Evolutionary conservation across 495 filamentous ascomycete genomes (phyloP).

Genomic region (Parmelia sp.): DNA sequence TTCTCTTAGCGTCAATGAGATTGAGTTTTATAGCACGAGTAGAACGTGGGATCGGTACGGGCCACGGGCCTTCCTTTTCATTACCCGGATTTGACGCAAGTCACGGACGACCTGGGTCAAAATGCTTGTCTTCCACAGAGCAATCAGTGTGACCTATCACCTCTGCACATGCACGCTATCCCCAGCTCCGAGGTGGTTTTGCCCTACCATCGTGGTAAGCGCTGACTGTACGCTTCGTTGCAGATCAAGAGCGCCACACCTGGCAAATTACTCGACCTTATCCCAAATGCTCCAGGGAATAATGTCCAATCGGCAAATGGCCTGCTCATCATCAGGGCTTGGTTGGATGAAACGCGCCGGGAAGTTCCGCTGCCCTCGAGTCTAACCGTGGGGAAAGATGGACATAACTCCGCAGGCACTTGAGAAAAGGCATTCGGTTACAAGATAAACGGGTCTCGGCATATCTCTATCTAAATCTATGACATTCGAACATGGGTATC

Average conservation of each 20-base stretch:
- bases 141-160: neutral
- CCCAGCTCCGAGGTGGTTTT: neutral
- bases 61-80: neutral
- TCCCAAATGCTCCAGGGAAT: neutral
- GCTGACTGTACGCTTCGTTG: neutral
- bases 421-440: too few species aligned
- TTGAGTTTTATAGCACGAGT: neutral
- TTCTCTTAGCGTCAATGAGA: neutral
- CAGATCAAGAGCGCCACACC: neutral
- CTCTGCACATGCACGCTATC: neutral
- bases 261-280: neutral
- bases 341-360: neutral
- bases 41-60: neutral
- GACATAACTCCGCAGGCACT: neutral
- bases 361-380: neutral
- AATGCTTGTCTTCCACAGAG: neutral
- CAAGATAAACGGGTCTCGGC: neutral
- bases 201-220: neutral
- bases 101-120: neutral
- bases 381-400: neutral
- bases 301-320: neutral
- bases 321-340: neutral
- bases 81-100: neutral
- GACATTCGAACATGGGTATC: neutral
- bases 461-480: neutral